Base-by-base conservation (phyloP, 2,329 filamentous ascomycete genomes). In the Fusarium verticillioides region DNA sequence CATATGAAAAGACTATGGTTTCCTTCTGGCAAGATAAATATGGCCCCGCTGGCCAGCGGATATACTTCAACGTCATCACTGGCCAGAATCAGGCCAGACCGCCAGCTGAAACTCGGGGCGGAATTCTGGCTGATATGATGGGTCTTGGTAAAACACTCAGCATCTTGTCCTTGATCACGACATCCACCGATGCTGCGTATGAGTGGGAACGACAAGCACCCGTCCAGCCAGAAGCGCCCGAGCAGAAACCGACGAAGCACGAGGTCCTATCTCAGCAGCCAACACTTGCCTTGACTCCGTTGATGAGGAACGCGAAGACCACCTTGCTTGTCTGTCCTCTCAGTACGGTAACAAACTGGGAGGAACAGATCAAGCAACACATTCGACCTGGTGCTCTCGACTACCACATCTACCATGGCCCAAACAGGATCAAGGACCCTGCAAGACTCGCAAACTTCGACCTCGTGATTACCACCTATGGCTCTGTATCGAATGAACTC, bases 281-380 rank as follows among this genome's bases (percentile, higher is more conserved):
- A 26, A 79, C 81, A 2, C 80, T 90, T 23, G 85, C 82, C 5
- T 81, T 90, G 26, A 89, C 87, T 18, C 82, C 78, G 16, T 79
- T 93, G n/a, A 82, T 84, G 26, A 86, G 85, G 46, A 97, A 98
- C 77, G 90, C 90, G 10, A 93, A 91, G 78, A 91, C 93, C 1
- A 98, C 96, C 0, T 85, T 99, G 37, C 87, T 99, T 23, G 90
- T 99, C 21, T 97, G 93, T 63, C 96, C 96, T 2, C 87, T 98
- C 6, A 97, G 94, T 78, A 96, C 96, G 0, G 91, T 98, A 65
- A 92, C 93, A 32, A 99, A 98, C 78, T 99, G 96, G 96, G 93
- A 96, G 77, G 91, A 95, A 75, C 96, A 99, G 82, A 94, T 98
- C 69, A 92, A 92, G 77, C 88, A 93, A 66, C 96, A 99, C 81